A percentile compares a stretch with the other conserved stretches of the same genome.
phyloP scores from a whole-genome alignment of 148 eudicot species.

The Salicornia ramosissima region DNA sequence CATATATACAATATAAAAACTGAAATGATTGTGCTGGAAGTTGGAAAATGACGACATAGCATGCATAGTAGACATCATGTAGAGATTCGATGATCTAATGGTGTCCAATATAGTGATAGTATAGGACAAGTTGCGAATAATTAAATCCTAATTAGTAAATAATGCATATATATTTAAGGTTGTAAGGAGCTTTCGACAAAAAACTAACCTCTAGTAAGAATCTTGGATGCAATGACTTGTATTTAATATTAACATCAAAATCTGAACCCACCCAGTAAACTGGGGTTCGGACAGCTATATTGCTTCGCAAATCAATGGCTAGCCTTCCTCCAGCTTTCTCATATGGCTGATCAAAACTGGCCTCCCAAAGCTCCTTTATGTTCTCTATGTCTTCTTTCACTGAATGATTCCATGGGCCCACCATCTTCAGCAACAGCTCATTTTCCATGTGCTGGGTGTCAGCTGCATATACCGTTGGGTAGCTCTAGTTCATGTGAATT shows the following conservation, averaged over 20 bases:
- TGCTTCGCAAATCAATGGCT: conserved; percentile 27
- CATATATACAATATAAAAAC: conserved; percentile 3
- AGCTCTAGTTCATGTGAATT: conserved; percentile 62
- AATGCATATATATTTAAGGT: conserved; percentile 2
- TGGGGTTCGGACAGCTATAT: conserved; percentile 29
- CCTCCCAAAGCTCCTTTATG: conserved; percentile 73
- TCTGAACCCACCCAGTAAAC: conserved; percentile 58
- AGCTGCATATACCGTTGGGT: conserved; percentile 73
- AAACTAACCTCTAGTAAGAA: conserved; percentile 77
- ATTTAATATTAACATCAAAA: conserved; percentile 66
- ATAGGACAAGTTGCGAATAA: conserved; percentile 19
- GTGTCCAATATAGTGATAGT: conserved; percentile 4
- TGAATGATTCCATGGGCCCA: conserved; percentile 45
- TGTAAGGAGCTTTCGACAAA: not conserved
- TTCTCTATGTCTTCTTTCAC: conserved; percentile 42
- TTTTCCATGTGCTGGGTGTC: conserved; percentile 66
- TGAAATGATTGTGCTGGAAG: not conserved
- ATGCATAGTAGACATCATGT: conserved; percentile 5
- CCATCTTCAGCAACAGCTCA: conserved; percentile 47
- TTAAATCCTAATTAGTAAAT: not conserved
- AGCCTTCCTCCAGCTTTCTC: conserved; percentile 77
- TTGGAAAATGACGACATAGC: conserved; percentile 11
- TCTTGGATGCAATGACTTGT: conserved; percentile 73
- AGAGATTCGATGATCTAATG: conserved; percentile 14
- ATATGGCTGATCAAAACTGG: conserved; percentile 67